Evolutionary conservation across 495 filamentous ascomycete genomes (phyloP), one percentile per base, ranked within the genome.

Genomic region (Penicillium bialowiezense): DNA sequence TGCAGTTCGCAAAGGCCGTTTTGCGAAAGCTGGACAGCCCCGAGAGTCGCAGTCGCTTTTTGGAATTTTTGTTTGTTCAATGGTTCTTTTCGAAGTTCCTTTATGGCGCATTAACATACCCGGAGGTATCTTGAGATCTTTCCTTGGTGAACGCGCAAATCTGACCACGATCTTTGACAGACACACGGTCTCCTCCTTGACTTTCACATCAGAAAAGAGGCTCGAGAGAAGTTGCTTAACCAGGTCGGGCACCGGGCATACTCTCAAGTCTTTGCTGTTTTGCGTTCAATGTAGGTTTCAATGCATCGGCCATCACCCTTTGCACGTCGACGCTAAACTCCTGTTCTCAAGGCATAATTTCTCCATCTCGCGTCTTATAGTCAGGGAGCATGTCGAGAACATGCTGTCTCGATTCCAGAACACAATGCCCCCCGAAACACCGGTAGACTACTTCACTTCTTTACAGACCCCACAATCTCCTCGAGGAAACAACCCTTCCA

Each of bases 1-100:
- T 95, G 53, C 84, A 89, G 59, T 80, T 97, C 52, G 85, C 88
- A 44, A 86, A 84, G 69, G 87, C 88, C 52, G 88, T 96, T 51
- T 70, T 95, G 6, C 76, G 78, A 49, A 91, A 89, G 60, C 69
- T 97, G 49, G 82, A 89, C 35, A 74, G 75, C 53, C 79, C 77
- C 42, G 85, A 87, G 51, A 81, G 74, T 46, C 83, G 87, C 53
- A 81, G 84, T 48, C 81, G 78, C 48, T 89, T 89, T 32, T 76
- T 86, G 50, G 81, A 81, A 56, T 92, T 90, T 71, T 76, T 97
- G 48, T 84, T 95, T 53, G 82, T 85, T 41, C 90, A 91, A 60
- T 98, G 91, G 86, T 86, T 95, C 55, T 96, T 97, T 62, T 86
- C 88, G 24, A 86, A 84, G 35, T 96, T 89, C 69, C 74, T 98